Evolutionary conservation across 2,329 filamentous ascomycete genomes (phyloP).

Genomic region (Metarhizium sp.): DNA sequence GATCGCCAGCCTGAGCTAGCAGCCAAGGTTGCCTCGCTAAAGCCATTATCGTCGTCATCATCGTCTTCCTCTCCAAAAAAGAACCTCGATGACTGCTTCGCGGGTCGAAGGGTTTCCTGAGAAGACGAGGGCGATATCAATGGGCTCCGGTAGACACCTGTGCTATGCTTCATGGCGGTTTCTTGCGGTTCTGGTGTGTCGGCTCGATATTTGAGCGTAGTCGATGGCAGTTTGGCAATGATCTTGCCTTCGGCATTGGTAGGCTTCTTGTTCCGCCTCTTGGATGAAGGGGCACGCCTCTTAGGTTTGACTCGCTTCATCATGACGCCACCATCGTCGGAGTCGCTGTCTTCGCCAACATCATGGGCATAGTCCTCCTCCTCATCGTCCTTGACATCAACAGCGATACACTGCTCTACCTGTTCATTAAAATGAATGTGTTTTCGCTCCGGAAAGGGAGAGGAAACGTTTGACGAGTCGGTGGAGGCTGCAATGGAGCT

Average conservation of each 20-base stretch:
- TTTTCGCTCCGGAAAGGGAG: slow-evolving; percentile 58
- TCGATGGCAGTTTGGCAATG: slow-evolving; percentile 80
- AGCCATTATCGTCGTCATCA: slow-evolving; percentile 48
- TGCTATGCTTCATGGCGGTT: slow-evolving; percentile 54
- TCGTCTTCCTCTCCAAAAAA: slow-evolving; percentile 48
- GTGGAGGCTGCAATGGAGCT: slow-evolving; percentile 55
- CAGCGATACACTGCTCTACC: slow-evolving; percentile 90
- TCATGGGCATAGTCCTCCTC: slow-evolving; percentile 57
- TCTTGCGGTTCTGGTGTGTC: slow-evolving; percentile 61
- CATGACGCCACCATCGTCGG: slow-evolving; percentile 74
- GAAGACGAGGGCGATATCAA: slow-evolving; percentile 65
- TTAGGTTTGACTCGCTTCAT: slow-evolving; percentile 60
- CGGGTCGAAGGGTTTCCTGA: slow-evolving; percentile 70
- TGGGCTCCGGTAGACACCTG: slow-evolving; percentile 35
- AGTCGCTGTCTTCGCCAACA: slow-evolving; percentile 51
- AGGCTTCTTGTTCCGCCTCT: slow-evolving; percentile 25
- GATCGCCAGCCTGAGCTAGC: slow-evolving; percentile 23
- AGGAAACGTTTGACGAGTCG: slow-evolving; percentile 59
- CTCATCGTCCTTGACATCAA: slow-evolving; percentile 76
- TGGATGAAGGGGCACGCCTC: slow-evolving; percentile 43
- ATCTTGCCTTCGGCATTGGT: slow-evolving; percentile 63
- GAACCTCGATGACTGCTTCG: slow-evolving; percentile 55
- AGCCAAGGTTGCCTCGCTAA: slow-evolving; percentile 24
- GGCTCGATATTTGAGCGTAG: slow-evolving; percentile 74
- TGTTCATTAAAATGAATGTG: slow-evolving; percentile 97